Evolutionary conservation across 345 rosid genomes (phyloP).

Genomic region (Geranium rotundifolium): DNA sequence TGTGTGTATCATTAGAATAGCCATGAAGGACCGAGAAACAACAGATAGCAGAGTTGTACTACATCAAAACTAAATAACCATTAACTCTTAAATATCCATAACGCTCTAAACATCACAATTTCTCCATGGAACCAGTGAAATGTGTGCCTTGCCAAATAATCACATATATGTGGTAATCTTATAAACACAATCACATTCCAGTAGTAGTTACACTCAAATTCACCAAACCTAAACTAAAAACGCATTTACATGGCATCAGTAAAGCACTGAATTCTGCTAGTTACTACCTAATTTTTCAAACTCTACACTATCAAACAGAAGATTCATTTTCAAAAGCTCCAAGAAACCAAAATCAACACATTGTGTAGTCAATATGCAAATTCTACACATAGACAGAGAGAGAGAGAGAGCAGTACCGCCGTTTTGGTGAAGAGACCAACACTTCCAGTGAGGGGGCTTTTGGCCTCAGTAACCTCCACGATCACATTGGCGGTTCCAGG

Average conservation of each 20-base stretch:
- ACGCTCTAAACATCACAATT: neutral
- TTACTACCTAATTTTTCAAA: no score
- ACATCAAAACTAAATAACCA: no score
- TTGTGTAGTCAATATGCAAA: neutral
- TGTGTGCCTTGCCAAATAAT: neutral
- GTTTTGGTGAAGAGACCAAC: conserved; percentile 62
- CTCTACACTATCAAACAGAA: no score
- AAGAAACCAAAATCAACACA: neutral
- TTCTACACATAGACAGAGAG: neutral
- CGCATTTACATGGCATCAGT: neutral
- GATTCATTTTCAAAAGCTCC: no score
- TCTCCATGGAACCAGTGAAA: neutral
- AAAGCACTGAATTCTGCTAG: neutral
- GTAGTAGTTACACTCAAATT: no score
- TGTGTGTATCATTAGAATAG: no score
- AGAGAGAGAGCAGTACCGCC: conserved; percentile 31
- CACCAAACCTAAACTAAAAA: no score
- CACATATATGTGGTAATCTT: no score
- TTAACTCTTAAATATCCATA: neutral
- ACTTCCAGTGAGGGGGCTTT: conserved; percentile 49
- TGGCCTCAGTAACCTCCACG: conserved; percentile 56
- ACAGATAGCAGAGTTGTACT: neutral
- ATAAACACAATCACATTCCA: no score
- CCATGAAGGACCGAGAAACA: neutral
- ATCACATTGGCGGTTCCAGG: conserved; percentile 77